Base-by-base conservation (phyloP, 768 basidiomycete species). In the Rubroboletus pulcherrimus region DNA sequence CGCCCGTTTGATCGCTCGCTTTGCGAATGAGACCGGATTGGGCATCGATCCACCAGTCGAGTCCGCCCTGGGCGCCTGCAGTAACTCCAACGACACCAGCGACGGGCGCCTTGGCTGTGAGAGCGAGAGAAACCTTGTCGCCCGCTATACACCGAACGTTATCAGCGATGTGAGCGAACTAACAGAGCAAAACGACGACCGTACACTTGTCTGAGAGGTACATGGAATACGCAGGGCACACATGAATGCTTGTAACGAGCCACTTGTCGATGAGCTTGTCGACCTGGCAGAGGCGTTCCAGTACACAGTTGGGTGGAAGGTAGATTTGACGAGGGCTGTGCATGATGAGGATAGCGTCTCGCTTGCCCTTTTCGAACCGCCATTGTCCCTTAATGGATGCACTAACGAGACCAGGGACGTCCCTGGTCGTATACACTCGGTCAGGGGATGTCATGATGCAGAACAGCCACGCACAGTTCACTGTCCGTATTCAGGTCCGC, bases 341-440 rank as follows among this genome's bases (percentile, higher is more conserved):
- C 70, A 75, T 65, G 46, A 72, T 60, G 19, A 75, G 57, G 37
- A 75, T 29, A 21, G 71, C 74, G 0, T 66, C 69, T 2, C 69
- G 68, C 41, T 61, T 67, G 21, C 60, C 53, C 11, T 43, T 46
- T 29, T 63, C 53, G 24, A 74, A 75, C 17, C 53, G 39, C 71
- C 73, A 75, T 19, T 60, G 59, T 21, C 65, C 71, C 49, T 69
- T 73, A 47, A 73, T 34, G 29, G 69, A 55, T 24, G 66, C 67
- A 21, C 61, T 60, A 5, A 56, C 63, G n/a, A 72, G 26, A 1
- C 63, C 66, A 7, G 60, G 44, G 12, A 59, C 3, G 21, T 42
- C 58, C 3, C 65, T 66, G 1, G 26, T 35, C 5, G 39, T 44
- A 15, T 3, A 15, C 26, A 19, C 19, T 7, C 11, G 1, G 26